Percentiles rank a stretch among this genome's conserved stretches.
Evolutionary conservation across 768 basidiomycete genomes (phyloP).

Genomic region (Lactarius psammicola): DNA sequence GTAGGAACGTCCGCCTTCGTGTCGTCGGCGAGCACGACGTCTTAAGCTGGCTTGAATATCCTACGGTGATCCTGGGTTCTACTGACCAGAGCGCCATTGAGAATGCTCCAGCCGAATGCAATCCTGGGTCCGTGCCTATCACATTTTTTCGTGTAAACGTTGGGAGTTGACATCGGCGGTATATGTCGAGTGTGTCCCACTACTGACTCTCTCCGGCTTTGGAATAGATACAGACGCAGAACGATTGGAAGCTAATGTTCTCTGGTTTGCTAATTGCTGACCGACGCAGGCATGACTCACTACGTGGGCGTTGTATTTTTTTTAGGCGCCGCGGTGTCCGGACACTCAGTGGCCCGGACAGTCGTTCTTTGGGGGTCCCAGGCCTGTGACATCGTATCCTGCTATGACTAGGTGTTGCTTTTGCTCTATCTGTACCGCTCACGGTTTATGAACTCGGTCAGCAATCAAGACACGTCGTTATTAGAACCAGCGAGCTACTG

Average conservation of each 20-base stretch:
- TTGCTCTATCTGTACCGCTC: neutral
- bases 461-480: neutral
- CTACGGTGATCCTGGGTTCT: too few species aligned
- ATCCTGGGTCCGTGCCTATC: too few species aligned
- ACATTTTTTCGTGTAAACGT: too few species aligned
- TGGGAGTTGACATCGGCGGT: too few species aligned
- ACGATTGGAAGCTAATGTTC: neutral
- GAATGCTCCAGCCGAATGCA: too few species aligned
- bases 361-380: neutral
- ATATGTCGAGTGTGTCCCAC: too few species aligned
- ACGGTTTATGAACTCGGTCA: neutral
- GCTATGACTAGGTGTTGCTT: neutral
- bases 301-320: neutral
- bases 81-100: too few species aligned
- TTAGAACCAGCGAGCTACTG: neutral
- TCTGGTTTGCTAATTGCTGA: neutral
- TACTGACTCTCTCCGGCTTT: neutral
- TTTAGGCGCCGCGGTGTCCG: too few species aligned
- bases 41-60: too few species aligned
- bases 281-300: neutral
- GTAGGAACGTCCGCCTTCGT: too few species aligned
- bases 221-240: neutral
- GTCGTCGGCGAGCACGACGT: too few species aligned
- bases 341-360: too few species aligned
- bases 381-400: neutral